Conservation (phyloP, 2,329 filamentous ascomycete genomes). For the Aspergillus felis region DNA sequence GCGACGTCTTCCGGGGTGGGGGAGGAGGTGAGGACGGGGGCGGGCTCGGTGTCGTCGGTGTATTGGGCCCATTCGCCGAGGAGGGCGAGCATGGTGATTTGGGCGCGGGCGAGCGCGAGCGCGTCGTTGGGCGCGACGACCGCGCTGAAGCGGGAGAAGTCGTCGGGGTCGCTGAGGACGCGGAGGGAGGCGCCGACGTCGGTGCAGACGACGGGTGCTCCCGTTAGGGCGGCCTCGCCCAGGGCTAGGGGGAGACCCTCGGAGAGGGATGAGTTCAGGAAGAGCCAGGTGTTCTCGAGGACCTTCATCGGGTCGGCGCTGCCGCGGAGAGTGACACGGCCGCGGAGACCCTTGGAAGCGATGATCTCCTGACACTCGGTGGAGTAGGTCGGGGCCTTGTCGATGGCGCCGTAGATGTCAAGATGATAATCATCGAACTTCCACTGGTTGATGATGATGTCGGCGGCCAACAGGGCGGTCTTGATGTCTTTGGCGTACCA, state of each 20-base stretch:
- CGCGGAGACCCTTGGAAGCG: slow-evolving; percentile 51
- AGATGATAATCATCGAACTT: slow-evolving; percentile 63
- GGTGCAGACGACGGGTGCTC: slow-evolving; percentile 43
- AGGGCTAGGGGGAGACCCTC: slow-evolving; percentile 45
- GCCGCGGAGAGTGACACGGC: slow-evolving; percentile 51
- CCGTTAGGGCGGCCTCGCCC: slow-evolving; percentile 45
- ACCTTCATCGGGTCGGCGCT: slow-evolving; percentile 55
- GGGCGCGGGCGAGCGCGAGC: slow-evolving; percentile 56
- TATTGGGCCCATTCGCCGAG: slow-evolving; percentile 59
- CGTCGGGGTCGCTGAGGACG: slow-evolving; percentile 41
- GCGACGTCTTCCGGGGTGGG: slow-evolving; percentile 50
- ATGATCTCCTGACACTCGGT: slow-evolving; percentile 57
- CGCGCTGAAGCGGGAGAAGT: slow-evolving; percentile 53
- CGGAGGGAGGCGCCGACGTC: slow-evolving; percentile 41
- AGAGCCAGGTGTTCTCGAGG: slow-evolving; percentile 55
- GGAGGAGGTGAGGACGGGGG: slow-evolving; percentile 45
- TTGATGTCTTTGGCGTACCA: slow-evolving; percentile 59
- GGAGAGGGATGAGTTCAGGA: slow-evolving; percentile 46
- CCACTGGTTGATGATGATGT: slow-evolving; percentile 63
- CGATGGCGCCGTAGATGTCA: slow-evolving; percentile 61
- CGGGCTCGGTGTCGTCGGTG: slow-evolving; percentile 47
- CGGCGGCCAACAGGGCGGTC: slow-evolving; percentile 59
- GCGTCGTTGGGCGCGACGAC: slow-evolving; percentile 64
- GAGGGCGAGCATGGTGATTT: slow-evolving; percentile 60
- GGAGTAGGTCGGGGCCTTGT: slow-evolving; percentile 59